Evolutionary conservation across 2,329 filamentous ascomycete genomes (phyloP), one percentile per base, ranked within the genome.

Genomic region (Arthrinium puccinioides): DNA sequence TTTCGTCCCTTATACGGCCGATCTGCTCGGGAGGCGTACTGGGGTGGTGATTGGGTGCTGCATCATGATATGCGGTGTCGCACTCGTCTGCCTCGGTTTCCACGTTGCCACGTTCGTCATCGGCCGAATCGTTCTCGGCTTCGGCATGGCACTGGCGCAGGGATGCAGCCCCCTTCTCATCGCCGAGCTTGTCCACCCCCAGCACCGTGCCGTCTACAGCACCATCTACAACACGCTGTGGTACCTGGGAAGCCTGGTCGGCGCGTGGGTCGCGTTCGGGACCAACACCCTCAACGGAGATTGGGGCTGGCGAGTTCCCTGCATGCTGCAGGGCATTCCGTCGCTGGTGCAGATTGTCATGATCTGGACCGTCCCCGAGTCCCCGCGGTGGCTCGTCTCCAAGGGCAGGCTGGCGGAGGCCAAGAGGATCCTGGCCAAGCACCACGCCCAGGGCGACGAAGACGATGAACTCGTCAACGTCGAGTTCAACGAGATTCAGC

Each of bases 111-210:
- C n/a, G n/a, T n/a, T 70, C 35, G 56, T 68, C 24, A 61, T 66
- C 21, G 67, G 66, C 19, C 64, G 67, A 5, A 66, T 69, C 40
- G 36, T 70, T 6, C 64, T 70, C 21, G 67, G 67, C 16, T 44
- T 61, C 20, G 67, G 67, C 16, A 69, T 70, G 38, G 53, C 28
- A 9, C 9, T 16, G 7, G 67, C 66, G 3, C 68, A 67, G 1
- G 64, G 67, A n/a, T n/a, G n/a, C n/a, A 44, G 48, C 3, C 52
- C 53, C 6, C 32, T 54, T 8, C 43, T 56, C 3, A 49, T 56
- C 23, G 44, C 49, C 13, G 53, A 56, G 32, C 37, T 56, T 13
- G 51, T 51, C 2, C 49, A 53, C 37, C 51, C 51, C 3, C 45
- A 44, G 1, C 50, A 56, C 35, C 44, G 52, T 35, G 44, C 42